These are phyloP conservation scores for Dictyostelium purpureum DNA, from an alignment of 78 protist species.

Conservation along the genomic window DNA sequence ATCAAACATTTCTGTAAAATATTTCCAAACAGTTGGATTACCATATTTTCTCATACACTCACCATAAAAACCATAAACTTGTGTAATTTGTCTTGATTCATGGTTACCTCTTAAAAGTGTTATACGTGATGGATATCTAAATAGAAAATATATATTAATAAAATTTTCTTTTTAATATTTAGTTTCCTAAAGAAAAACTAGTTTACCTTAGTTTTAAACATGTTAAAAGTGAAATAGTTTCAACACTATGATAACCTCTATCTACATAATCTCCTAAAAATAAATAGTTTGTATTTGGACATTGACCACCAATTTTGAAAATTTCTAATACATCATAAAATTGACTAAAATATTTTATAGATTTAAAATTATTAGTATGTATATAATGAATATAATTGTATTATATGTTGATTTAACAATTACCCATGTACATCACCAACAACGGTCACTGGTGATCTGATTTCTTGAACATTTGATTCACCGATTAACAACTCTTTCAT, in stretches of 20 bases:
- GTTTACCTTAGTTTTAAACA: constrained; percentile 65
- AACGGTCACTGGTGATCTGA: constrained; percentile 96
- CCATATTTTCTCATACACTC: constrained; percentile 97
- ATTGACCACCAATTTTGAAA: constrained; percentile 94
- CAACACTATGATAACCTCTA: constrained; percentile 78
- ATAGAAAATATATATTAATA: not conserved
- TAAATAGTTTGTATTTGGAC: constrained; percentile 95
- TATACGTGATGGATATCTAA: constrained; percentile 85
- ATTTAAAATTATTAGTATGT: not conserved
- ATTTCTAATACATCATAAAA: constrained; percentile 97
- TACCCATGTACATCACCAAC: constrained; percentile 98
- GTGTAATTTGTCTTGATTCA: constrained; percentile 97
- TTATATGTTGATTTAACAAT: not conserved
- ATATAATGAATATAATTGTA: not conserved
- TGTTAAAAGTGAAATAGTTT: constrained; percentile 64
- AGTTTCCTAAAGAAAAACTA: not conserved
- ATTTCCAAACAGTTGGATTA: constrained; percentile 93
- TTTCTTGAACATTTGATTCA: constrained; percentile 92
- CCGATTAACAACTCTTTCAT: constrained; percentile 87
- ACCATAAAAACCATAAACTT: constrained; percentile 96
- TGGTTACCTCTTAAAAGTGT: constrained; percentile 97
- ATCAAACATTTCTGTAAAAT: constrained; percentile 94
- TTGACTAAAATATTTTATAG: constrained; percentile 82
- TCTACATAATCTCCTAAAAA: constrained; percentile 97
- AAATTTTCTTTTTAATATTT: not conserved